phyloP scores from a whole-genome alignment of 2,329 filamentous ascomycete genomes.

The Colletotrichum sp. region DNA sequence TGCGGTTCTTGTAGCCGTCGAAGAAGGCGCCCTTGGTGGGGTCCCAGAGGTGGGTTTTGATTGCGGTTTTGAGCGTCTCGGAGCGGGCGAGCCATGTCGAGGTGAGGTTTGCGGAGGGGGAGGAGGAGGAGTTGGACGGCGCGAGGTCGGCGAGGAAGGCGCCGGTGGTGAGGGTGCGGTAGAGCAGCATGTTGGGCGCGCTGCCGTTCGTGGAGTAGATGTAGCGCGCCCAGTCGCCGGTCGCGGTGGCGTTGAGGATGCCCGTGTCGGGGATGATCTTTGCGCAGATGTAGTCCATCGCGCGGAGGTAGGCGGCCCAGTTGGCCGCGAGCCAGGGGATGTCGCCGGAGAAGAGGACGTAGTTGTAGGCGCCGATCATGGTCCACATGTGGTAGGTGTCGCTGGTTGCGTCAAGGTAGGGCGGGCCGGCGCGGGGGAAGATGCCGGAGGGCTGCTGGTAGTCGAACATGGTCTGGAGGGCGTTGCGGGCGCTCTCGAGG shows the following conservation, averaged over 20 bases:
- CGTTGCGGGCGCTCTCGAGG: conserved; percentile 53
- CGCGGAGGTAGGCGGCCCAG: conserved; percentile 36
- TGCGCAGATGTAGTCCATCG: conserved; percentile 30
- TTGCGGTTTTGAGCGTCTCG: conserved; percentile 44
- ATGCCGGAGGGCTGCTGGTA: conserved; percentile 46
- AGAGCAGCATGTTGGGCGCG: conserved; percentile 55
- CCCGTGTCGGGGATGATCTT: conserved; percentile 29
- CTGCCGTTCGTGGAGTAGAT: conserved; percentile 50
- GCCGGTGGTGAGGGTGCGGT: conserved; percentile 58
- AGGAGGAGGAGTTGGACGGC: conserved; percentile 37
- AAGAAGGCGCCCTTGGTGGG: conserved; percentile 52
- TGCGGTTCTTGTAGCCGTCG: conserved; percentile 55
- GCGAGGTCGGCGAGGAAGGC: conserved; percentile 53
- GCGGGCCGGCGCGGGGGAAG: conserved; percentile 55
- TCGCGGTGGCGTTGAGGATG: conserved; percentile 51
- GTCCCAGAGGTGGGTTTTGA: conserved; percentile 55
- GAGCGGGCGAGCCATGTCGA: conserved; percentile 45
- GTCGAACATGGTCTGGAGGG: conserved; percentile 52
- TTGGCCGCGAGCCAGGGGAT: conserved; percentile 20
- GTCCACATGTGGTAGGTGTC: conserved; percentile 42
- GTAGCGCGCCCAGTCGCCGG: conserved; percentile 56
- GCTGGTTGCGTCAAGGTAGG: conserved; percentile 39
- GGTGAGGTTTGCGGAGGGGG: conserved; percentile 39
- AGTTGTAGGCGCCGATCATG: conserved; percentile 61
- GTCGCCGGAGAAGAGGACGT: conserved; percentile 50